Evolutionary conservation across 2,329 filamentous ascomycete genomes (phyloP).

Genomic region (Metarhizium rileyi): DNA sequence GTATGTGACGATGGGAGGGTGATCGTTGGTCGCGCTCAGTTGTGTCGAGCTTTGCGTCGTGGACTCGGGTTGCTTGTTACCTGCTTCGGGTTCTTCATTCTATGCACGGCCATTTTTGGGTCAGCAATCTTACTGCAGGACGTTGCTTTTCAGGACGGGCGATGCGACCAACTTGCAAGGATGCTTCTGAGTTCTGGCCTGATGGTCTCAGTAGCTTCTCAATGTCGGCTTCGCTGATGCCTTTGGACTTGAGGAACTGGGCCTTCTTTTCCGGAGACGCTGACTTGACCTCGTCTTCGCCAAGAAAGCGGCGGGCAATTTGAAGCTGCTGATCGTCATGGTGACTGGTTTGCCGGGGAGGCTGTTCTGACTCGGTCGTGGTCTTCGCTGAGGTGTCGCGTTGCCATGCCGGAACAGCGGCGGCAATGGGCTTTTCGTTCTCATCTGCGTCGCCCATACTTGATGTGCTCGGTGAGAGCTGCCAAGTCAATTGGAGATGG

Average conservation of each 20-base stretch:
- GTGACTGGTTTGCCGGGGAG: constrained; percentile 9
- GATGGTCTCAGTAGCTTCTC: constrained; percentile 47
- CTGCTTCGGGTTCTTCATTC: not conserved
- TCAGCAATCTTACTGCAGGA: not conserved
- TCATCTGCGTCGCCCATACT: constrained; percentile 26
- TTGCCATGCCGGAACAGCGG: constrained; percentile 24
- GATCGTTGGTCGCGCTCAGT: constrained; percentile 26
- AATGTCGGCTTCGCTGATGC: constrained; percentile 58
- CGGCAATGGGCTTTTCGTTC: constrained; percentile 10
- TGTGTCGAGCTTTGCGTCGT: constrained; percentile 16
- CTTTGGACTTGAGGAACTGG: constrained; percentile 69
- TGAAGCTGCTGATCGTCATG: constrained; percentile 32
- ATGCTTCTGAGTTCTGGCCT: constrained; percentile 8
- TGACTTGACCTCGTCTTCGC: constrained; percentile 62
- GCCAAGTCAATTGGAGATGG: not conserved
- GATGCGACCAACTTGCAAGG: constrained; percentile 10
- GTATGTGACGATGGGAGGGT: constrained; percentile 56
- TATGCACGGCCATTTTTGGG: not conserved
- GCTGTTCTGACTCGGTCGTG: constrained; percentile 8
- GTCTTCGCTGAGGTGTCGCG: constrained; percentile 11
- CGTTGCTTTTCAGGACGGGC: constrained; percentile 9
- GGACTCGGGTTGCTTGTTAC: not conserved
- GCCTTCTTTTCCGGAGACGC: constrained; percentile 63
- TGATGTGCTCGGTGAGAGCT: constrained; percentile 1
- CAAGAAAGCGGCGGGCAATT: constrained; percentile 65